phyloP scores from a whole-genome alignment of 208 protist genomes.

The Crithidia fasciculata region DNA sequence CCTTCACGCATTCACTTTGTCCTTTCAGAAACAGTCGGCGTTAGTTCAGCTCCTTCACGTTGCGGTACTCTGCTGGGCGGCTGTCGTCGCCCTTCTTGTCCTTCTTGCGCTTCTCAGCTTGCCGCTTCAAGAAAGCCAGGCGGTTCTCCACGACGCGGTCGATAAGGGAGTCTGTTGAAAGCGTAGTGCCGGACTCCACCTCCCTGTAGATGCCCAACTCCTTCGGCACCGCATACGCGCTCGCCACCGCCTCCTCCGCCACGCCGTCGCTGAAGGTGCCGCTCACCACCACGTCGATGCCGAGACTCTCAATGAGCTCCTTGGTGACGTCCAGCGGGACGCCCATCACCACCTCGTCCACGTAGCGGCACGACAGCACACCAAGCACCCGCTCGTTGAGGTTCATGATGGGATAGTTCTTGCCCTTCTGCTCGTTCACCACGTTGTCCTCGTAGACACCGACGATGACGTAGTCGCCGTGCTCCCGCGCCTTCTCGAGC shows the following conservation, averaged over 20 bases:
- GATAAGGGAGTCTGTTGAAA: constrained; percentile 79
- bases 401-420: constrained; percentile 98
- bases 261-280: constrained; percentile 62
- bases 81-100: constrained; percentile 58
- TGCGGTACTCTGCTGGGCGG: constrained; percentile 70
- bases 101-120: constrained; percentile 72
- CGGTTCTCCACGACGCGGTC: constrained; percentile 83
- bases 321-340: constrained; percentile 93
- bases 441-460: constrained; percentile 95
- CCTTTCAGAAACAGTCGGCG: not conserved
- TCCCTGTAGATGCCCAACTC: constrained; percentile 82
- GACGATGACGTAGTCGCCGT: constrained; percentile 96
- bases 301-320: constrained; percentile 92
- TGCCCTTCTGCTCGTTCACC: constrained; percentile 91
- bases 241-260: not conserved
- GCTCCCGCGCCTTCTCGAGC: constrained; percentile 91
- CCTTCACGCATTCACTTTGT: not conserved
- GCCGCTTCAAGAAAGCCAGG: constrained; percentile 69
- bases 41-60: constrained; percentile 72
- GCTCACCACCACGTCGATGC: constrained; percentile 85
- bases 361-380: constrained; percentile 96
- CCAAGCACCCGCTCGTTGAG: constrained; percentile 97
- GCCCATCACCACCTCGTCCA: constrained; percentile 99
- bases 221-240: constrained; percentile 75
- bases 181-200: constrained; percentile 65